A percentile compares a stretch with the other conserved stretches of the same genome.
Conservation (phyloP, 805 yeast species). For the Limtongia smithiae region DNA sequence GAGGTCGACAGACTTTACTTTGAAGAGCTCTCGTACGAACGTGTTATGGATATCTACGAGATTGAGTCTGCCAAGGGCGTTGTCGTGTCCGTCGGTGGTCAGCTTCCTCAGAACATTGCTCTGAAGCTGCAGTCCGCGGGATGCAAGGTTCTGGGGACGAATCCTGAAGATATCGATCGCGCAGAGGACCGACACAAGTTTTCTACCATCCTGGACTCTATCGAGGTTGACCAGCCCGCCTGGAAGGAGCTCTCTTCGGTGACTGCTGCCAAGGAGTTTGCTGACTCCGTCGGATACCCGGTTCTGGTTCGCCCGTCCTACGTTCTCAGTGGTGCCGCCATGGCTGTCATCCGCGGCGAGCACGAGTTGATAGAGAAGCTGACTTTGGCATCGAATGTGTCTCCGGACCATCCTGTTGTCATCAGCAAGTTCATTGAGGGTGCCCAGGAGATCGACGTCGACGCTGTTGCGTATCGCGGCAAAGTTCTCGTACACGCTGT, state of each 20-base stretch:
- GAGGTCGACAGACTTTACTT: constrained; percentile 97
- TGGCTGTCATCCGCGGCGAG: constrained; percentile 83
- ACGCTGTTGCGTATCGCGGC: constrained; percentile 92
- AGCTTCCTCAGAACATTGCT: constrained; percentile 96
- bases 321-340: constrained; percentile 97
- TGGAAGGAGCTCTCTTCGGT: constrained; percentile 94
- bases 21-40: constrained; percentile 91
- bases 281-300: constrained; percentile 84
- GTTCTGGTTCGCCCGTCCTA: constrained; percentile 97
- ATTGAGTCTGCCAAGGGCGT: constrained; percentile 86
- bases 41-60: constrained; percentile 96
- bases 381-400: constrained; percentile 83
- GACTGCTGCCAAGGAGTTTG: constrained; percentile 80
- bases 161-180: constrained; percentile 90
- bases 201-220: constrained; percentile 87
- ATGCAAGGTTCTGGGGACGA: constrained; percentile 87
- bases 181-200: constrained; percentile 99
- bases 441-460: constrained; percentile 95
- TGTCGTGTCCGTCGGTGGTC: constrained; percentile 96
- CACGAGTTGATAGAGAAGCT: constrained; percentile 78
- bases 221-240: constrained; percentile 92
- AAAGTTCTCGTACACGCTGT: constrained; percentile 88
- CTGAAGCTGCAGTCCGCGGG: constrained; percentile 72
- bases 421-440: constrained; percentile 93
- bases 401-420: constrained; percentile 96